These are phyloP conservation scores for Chenopodium formosanum DNA, from an alignment of 148 eudicot species.

Conservation along the genomic window DNA sequence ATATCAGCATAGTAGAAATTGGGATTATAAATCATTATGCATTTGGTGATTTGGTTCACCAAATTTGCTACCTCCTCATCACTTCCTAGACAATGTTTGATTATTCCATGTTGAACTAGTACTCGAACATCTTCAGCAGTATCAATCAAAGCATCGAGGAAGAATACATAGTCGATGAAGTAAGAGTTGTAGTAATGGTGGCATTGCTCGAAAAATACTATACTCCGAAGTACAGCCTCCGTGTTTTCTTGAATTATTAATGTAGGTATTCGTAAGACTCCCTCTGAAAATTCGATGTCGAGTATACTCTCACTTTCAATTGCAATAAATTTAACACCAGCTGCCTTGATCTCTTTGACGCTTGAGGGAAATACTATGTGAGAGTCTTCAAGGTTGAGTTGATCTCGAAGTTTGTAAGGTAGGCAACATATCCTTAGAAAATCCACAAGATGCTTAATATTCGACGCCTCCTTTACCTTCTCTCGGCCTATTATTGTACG, in stretches of 20 bases:
- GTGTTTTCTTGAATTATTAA: constrained; percentile 18
- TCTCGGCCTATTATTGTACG: not conserved
- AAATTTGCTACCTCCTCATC: constrained; percentile 23
- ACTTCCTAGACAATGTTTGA: constrained; percentile 27
- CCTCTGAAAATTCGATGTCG: constrained; percentile 13
- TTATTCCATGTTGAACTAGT: constrained; percentile 22
- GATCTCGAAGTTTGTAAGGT: not conserved
- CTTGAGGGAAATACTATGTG: not conserved
- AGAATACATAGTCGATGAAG: constrained; percentile 29
- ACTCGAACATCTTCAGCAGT: constrained; percentile 30
- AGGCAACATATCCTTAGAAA: not conserved
- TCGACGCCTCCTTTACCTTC: not conserved
- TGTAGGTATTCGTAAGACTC: constrained; percentile 28
- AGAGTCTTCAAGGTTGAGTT: not conserved
- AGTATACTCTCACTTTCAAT: constrained; percentile 6
- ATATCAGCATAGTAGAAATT: constrained; percentile 3
- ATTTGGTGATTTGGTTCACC: constrained; percentile 15
- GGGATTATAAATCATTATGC: not conserved
- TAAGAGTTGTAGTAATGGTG: constrained; percentile 20
- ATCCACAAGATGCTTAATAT: constrained; percentile 13
- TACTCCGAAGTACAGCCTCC: constrained; percentile 22
- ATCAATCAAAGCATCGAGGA: constrained; percentile 27
- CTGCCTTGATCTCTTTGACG: not conserved
- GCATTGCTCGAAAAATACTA: constrained; percentile 26
- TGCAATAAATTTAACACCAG: constrained; percentile 6